Percentiles rank a stretch among this genome's conserved stretches.
phyloP scores from a whole-genome alignment of 345 rosid genomes.

The Corymbia maculata region DNA sequence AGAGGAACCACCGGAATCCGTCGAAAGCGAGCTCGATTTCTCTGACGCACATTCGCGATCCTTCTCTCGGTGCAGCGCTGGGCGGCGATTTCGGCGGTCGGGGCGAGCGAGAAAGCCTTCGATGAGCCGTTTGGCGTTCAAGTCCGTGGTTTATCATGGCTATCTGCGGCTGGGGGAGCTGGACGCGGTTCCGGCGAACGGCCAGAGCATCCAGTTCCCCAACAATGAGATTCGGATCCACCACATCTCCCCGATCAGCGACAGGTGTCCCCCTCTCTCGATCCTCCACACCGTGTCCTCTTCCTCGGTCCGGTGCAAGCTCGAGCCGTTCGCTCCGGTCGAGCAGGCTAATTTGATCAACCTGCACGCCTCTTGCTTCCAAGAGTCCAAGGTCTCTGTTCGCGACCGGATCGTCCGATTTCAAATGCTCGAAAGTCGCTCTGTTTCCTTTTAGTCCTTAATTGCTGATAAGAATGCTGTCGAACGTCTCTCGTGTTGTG shows the following conservation, averaged over 20 bases:
- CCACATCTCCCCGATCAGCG: conserved; percentile 55
- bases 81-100: neutral
- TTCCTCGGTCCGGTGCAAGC: conserved; percentile 79
- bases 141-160: conserved; percentile 73
- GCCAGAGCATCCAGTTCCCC: conserved; percentile 59
- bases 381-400: conserved; percentile 66
- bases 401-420: conserved; percentile 7
- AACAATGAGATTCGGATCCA: conserved; percentile 88
- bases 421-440: neutral
- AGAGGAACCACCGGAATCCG: neutral
- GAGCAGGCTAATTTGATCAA: conserved; percentile 57
- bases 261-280: conserved; percentile 87
- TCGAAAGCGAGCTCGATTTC: neutral
- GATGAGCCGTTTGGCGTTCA: conserved; percentile 80
- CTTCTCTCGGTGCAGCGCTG: accelerated
- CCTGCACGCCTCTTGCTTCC: conserved; percentile 82
- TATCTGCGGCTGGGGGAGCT: conserved; percentile 74
- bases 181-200: conserved; percentile 42
- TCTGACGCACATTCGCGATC: neutral
- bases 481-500: neutral
- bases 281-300: conserved; percentile 81
- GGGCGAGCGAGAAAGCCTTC: neutral
- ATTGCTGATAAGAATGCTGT: neutral
- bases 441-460: neutral
- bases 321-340: conserved; percentile 53